Evolutionary conservation across 305 asterid genomes (phyloP).

Genomic region (Stenogyne calaminthoides): DNA sequence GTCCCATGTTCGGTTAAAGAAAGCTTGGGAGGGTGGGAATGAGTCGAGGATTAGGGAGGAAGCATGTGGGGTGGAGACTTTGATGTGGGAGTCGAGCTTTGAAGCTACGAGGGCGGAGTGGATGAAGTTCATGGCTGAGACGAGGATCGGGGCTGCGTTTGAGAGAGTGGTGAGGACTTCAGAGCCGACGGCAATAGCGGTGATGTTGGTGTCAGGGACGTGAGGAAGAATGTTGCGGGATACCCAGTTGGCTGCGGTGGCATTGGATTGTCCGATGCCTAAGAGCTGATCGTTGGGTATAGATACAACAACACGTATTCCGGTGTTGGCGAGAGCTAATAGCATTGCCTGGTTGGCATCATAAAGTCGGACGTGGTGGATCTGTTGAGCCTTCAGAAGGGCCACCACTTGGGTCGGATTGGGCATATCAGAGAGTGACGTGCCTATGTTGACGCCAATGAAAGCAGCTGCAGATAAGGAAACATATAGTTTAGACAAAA

Average conservation of each 20-base stretch:
- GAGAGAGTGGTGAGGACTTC: conserved; percentile 73
- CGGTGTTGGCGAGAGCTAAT: conserved; percentile 74
- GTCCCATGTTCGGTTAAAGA: conserved; percentile 70
- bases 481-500: neutral
- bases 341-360: conserved; percentile 77
- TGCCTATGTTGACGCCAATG: conserved; percentile 88
- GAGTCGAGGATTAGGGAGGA: conserved; percentile 81
- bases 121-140: conserved; percentile 73
- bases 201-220: conserved; percentile 76
- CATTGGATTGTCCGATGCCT: conserved; percentile 83
- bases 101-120: conserved; percentile 78
- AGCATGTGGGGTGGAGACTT: conserved; percentile 80
- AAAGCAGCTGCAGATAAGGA: conserved; percentile 54
- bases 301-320: conserved; percentile 66
- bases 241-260: conserved; percentile 91
- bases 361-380: conserved; percentile 67
- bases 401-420: conserved; percentile 81
- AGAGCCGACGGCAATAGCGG: conserved; percentile 78
- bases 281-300: conserved; percentile 78
- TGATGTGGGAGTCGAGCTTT: conserved; percentile 65
- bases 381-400: conserved; percentile 81
- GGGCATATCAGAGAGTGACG: conserved; percentile 84
- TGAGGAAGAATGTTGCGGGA: conserved; percentile 68
- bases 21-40: conserved; percentile 88
- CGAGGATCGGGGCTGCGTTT: conserved; percentile 72